Evolutionary conservation across 345 rosid genomes (phyloP).

Genomic region (Bruguiera parviflora): DNA sequence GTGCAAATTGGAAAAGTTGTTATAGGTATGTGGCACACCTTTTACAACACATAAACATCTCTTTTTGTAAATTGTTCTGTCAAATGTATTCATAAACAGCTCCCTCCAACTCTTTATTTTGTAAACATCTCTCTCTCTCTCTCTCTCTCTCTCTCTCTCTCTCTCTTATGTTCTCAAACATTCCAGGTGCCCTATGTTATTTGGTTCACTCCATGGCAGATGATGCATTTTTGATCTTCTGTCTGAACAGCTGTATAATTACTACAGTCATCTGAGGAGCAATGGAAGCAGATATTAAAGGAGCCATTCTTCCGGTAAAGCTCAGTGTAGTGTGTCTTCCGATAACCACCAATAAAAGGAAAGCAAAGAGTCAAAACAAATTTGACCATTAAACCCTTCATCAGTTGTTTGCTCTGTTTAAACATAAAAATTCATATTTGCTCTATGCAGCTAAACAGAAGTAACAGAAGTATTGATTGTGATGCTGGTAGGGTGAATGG

Average conservation of each 20-base stretch:
- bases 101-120: too few relatives aligned
- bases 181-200: too few relatives aligned
- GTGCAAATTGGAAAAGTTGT: slow-evolving; percentile 84
- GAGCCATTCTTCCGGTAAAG: slow-evolving; percentile 82
- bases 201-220: slow-evolving; percentile 15
- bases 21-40: slow-evolving; percentile 50
- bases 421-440: too few relatives aligned
- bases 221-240: slow-evolving; percentile 66
- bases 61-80: neutral
- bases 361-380: neutral
- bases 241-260: slow-evolving; percentile 78
- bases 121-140: too few relatives aligned
- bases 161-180: too few relatives aligned
- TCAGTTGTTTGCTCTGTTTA: too few relatives aligned
- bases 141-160: too few relatives aligned
- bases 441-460: too few relatives aligned
- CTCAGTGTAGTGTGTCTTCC: too few relatives aligned
- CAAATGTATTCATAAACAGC: neutral
- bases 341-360: neutral
- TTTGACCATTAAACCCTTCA: too few relatives aligned
- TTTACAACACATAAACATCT: neutral
- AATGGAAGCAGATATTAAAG: slow-evolving; percentile 79
- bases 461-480: slow-evolving; percentile 47
- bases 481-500: slow-evolving; percentile 83
- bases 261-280: slow-evolving; percentile 81